These are phyloP conservation scores for Penicillium sp. DNA, from an alignment of 2,329 filamentous ascomycete species.

Conservation along the genomic window DNA sequence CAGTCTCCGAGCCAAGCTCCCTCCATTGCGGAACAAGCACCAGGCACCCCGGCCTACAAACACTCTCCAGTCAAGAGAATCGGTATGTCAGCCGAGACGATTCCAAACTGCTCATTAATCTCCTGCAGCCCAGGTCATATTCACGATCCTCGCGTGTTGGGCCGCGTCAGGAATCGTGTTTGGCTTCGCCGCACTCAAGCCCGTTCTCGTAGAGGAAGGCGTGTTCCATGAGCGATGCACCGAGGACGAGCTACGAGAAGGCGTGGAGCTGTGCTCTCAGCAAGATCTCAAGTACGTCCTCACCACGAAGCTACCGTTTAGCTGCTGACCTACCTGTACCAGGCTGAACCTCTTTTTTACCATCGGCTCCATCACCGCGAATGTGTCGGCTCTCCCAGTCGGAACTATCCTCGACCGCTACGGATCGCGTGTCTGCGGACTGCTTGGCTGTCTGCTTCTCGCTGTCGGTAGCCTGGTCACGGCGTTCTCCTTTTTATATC, in stretches of 20 bases:
- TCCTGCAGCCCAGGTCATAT: slow-evolving; percentile 55
- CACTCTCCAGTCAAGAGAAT: slow-evolving; percentile 41
- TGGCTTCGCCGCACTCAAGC: slow-evolving; percentile 81
- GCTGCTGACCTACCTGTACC: slow-evolving; percentile 15
- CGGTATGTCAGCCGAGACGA: slow-evolving; percentile 19
- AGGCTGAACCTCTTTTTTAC: slow-evolving; percentile 90
- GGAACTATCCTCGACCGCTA: slow-evolving; percentile 80
- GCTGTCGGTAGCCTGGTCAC: slow-evolving; percentile 67
- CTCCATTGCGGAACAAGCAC: slow-evolving; percentile 37
- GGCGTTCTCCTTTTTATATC: slow-evolving; percentile 61
- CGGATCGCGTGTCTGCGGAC: slow-evolving; percentile 73
- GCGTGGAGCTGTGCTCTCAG: slow-evolving; percentile 54
- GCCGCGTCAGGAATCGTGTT: slow-evolving; percentile 77
- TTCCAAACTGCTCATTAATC: slow-evolving; percentile 5
- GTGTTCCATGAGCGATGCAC: slow-evolving; percentile 67
- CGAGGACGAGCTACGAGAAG: slow-evolving; percentile 49
- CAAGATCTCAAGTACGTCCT: slow-evolving; percentile 53
- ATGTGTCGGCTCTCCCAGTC: slow-evolving; percentile 79
- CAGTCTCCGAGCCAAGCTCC: slow-evolving; percentile 34
- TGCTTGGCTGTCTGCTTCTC: slow-evolving; percentile 66
- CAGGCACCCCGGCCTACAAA: slow-evolving; percentile 51
- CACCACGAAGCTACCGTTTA: not conserved
- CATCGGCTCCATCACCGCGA: slow-evolving; percentile 80
- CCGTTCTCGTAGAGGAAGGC: slow-evolving; percentile 69
- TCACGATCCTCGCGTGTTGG: slow-evolving; percentile 69